Evolutionary conservation across 164 flowering plant genomes (phyloP).

Genomic region (Berberis vulgaris): DNA sequence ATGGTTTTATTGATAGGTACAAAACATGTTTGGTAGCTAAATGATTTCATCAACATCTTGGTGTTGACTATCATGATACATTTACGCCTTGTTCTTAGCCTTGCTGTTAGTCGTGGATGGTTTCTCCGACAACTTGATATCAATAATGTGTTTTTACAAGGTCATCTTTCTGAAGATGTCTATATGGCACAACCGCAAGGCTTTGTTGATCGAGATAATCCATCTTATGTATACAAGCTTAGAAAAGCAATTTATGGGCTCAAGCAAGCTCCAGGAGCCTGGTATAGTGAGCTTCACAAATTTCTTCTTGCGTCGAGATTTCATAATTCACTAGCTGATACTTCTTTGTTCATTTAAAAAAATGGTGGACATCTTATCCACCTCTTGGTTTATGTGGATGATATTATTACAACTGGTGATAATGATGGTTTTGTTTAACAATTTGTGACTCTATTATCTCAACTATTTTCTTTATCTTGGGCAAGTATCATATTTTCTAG

Average conservation of each 20-base stretch:
- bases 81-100: not conserved
- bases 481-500: not conserved
- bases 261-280: too few relatives aligned
- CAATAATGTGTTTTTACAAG: too few relatives aligned
- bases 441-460: not conserved
- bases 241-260: too few relatives aligned
- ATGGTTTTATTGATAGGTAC: not conserved
- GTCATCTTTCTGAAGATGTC: too few relatives aligned
- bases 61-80: not conserved
- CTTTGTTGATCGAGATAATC: slow-evolving; percentile 1
- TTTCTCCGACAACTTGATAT: too few relatives aligned
- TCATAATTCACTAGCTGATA: not conserved
- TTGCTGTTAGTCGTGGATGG: too few relatives aligned
- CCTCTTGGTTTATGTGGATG: not conserved
- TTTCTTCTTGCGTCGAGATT: slow-evolving; percentile 2
- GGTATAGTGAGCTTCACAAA: not conserved
- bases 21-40: not conserved
- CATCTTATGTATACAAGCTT: not conserved
- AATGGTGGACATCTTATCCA: not conserved
- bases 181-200: not conserved
- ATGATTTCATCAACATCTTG: not conserved
- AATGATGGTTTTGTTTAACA: not conserved
- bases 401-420: not conserved
- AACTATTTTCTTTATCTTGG: not conserved
- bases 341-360: not conserved